A percentile compares a stretch with the other conserved stretches of the same genome.
These are phyloP conservation scores for carrot (Daucus carota) DNA, from an alignment of 129 eudicot species.

Conservation along the genomic window DNA sequence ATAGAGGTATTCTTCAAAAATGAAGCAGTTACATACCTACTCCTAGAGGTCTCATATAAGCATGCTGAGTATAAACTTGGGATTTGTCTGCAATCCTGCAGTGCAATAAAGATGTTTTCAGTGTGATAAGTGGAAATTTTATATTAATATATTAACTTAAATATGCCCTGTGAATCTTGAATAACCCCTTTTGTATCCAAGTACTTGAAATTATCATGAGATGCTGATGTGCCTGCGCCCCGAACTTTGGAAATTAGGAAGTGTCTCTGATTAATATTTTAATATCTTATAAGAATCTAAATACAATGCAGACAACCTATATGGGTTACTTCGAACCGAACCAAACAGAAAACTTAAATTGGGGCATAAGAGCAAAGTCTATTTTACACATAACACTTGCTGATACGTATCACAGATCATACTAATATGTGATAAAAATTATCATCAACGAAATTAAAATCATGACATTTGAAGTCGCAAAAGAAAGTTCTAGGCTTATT, in stretches of 20 bases:
- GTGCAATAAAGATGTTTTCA: neutral
- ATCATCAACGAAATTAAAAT: neutral
- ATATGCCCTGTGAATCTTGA: neutral
- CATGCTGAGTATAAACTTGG: conserved; percentile 96
- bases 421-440: neutral
- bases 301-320: neutral
- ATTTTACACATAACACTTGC: neutral
- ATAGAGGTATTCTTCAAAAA: neutral
- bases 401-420: neutral
- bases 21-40: conserved; percentile 56
- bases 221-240: neutral
- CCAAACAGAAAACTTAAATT: neutral
- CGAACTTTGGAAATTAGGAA: neutral
- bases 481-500: neutral
- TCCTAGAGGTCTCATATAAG: conserved; percentile 99
- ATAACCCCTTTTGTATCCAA: neutral
- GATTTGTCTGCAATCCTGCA: conserved; percentile 99
- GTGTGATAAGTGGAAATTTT: neutral
- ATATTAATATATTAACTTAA: neutral
- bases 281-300: neutral
- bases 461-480: neutral
- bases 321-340: neutral
- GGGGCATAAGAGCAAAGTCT: neutral
- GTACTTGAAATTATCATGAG: neutral
- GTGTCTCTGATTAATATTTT: neutral